A percentile compares a stretch with the other conserved stretches of the same genome.
phyloP scores from a whole-genome alignment of 345 rosid species.

The Salix koriyanagi region DNA sequence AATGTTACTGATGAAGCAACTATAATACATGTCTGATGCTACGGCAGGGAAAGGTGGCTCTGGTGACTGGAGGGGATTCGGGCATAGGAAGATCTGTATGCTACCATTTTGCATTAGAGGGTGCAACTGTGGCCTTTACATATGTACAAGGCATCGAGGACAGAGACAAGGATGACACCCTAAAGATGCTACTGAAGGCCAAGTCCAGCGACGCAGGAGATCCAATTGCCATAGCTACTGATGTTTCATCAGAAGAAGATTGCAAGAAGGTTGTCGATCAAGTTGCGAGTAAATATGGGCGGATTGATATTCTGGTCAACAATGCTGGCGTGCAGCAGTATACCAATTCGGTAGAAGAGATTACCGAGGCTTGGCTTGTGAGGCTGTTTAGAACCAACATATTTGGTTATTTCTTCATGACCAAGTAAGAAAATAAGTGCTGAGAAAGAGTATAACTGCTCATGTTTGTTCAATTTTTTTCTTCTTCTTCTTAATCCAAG shows the following conservation, averaged over 20 bases:
- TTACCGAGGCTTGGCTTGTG: neutral
- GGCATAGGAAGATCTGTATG: conserved; percentile 9
- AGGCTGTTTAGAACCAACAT: conserved; percentile 11
- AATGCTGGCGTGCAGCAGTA: neutral
- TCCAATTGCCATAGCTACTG: conserved; percentile 5
- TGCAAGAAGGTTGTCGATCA: conserved; percentile 8
- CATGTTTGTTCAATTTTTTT: no score
- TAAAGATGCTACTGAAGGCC: neutral
- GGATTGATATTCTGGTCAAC: conserved; percentile 9
- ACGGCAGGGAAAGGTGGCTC: conserved; percentile 12
- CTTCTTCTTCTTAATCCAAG: no score
- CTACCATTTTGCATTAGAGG: conserved; percentile 6
- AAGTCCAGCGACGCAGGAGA: neutral
- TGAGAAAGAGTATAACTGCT: no score
- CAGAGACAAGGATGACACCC: neutral
- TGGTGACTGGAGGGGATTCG: conserved; percentile 7
- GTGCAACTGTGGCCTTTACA: conserved; percentile 14
- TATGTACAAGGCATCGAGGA: conserved; percentile 5
- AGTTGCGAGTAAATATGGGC: neutral
- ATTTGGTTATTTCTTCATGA: conserved; percentile 2
- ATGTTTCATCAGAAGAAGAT: neutral
- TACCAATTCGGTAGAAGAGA: neutral
- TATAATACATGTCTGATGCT: no score
- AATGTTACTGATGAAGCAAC: no score
- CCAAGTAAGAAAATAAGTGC: neutral